Conservation (phyloP, 441 rosid genomes). For the Adansonia gregorii region DNA sequence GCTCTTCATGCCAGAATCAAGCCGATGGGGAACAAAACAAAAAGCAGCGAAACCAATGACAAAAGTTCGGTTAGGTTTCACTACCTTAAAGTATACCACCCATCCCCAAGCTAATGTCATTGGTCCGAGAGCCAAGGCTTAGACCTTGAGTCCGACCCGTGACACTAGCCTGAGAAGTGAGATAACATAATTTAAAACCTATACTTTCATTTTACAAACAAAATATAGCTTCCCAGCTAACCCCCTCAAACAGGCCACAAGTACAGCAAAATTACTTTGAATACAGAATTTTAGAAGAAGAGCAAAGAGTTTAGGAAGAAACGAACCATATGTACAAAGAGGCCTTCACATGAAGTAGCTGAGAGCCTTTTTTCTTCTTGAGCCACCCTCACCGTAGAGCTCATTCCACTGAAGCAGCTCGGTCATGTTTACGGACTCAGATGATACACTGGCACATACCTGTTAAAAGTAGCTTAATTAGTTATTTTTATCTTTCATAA, state of each 20-base stretch:
- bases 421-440: conserved; percentile 85
- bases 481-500: neutral
- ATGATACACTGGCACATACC: conserved; percentile 94
- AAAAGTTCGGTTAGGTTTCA: conserved; percentile 30
- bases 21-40: conserved; percentile 26
- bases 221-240: conserved; percentile 39
- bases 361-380: conserved; percentile 80
- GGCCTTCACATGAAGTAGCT: conserved; percentile 84
- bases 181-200: conserved; percentile 36
- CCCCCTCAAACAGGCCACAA: conserved; percentile 18
- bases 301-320: conserved; percentile 27
- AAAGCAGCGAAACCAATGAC: conserved; percentile 33
- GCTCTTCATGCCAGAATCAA: conserved; percentile 24
- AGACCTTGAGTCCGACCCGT: too few species aligned
- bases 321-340: conserved; percentile 45
- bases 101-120: conserved; percentile 32
- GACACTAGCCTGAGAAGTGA: conserved; percentile 2
- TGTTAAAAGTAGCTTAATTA: conserved; percentile 26
- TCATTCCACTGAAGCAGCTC: conserved; percentile 93
- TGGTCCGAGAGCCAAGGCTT: too few species aligned
- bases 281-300: conserved; percentile 30
- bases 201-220: conserved; percentile 49
- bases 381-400: conserved; percentile 90
- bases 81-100: conserved; percentile 37
- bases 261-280: conserved; percentile 37